Base-by-base conservation (phyloP, 1,139 yeast genomes). In the Kluyveromyces sp. region DNA sequence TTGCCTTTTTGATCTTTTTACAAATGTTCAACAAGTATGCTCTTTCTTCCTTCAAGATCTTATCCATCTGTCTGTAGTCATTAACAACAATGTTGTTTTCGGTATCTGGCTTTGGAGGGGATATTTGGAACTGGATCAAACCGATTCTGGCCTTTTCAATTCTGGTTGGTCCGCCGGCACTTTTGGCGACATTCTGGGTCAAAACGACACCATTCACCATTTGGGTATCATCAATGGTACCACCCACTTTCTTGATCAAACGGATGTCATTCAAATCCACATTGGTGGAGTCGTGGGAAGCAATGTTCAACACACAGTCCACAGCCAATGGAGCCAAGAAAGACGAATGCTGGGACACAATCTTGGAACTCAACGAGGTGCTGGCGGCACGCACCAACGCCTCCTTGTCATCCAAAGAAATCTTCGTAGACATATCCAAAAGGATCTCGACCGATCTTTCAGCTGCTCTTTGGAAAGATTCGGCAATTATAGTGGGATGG, bases 61-160 rank as follows among this genome's bases (percentile, higher is more conserved):
- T 92, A 70, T 92, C 99, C 99, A 92, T 92, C 69, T 94, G 98
- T 70, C 98, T 80, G 71, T 92, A 92, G 67, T 92, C 99, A 64
- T 87, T 92, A 46, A 92, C 97, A 46, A 94, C 96, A 48, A 92
- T 94, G 64, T 90, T 92, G 65, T 92, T 92, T 69, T 92, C 98
- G 84, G 94, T 87, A 64, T 92, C 99, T 37, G 99, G 99, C 66
- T 92, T 92, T 58, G 99, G 99, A 39, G 99, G 98, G 32, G 97
- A 89, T 52, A 92, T 74, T 69, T 92, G 98, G 72, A 92, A 92
- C 69, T 94, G 99, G 53, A 92, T 78, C 59, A 92, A 76, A 8
- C 94, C 99, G 57, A 92, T 88, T 54, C 74, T 77, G 28, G 98
- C 98, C 73, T 90, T 92, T 65, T 92, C 98, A 66, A 88, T 77